phyloP scores from a whole-genome alignment of 176 grass and related monocot species.

The Avena atlantica region DNA sequence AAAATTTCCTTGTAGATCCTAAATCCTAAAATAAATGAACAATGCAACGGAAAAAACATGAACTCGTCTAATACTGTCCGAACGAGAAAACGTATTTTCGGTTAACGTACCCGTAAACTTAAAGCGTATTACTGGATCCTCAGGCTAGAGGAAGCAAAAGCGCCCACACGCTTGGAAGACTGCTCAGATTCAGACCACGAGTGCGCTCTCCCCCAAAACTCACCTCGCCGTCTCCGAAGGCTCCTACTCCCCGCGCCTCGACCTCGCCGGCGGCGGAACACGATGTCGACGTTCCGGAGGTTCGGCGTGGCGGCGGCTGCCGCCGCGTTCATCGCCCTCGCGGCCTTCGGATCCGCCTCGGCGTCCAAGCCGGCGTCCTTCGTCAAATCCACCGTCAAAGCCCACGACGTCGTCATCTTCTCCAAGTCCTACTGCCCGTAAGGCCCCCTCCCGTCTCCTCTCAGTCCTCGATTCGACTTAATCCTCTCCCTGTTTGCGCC shows the following conservation, averaged over 20 bases:
- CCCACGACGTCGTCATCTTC: constrained; percentile 82
- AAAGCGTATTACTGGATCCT: no score
- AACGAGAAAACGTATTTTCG: no score
- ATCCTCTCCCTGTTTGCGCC: neutral
- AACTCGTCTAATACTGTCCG: no score
- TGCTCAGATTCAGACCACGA: neutral
- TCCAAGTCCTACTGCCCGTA: constrained; percentile 87
- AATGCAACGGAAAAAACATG: no score
- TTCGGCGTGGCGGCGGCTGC: constrained; percentile 35
- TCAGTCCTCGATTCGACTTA: neutral
- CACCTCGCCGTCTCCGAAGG: neutral
- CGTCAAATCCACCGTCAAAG: constrained; percentile 64
- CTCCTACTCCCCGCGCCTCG: neutral
- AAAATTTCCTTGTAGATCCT: no score
- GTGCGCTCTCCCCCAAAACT: neutral
- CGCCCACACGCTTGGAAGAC: neutral
- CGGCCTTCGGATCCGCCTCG: constrained; percentile 53
- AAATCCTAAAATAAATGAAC: no score
- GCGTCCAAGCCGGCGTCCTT: constrained; percentile 55
- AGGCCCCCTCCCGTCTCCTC: neutral
- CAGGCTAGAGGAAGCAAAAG: neutral
- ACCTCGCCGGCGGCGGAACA: constrained; percentile 43
- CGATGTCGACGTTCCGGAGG: constrained; percentile 51
- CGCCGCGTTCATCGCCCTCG: constrained; percentile 45
- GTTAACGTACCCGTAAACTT: no score